phyloP scores from a whole-genome alignment of 345 rosid genomes.

The Camelina neglecta region DNA sequence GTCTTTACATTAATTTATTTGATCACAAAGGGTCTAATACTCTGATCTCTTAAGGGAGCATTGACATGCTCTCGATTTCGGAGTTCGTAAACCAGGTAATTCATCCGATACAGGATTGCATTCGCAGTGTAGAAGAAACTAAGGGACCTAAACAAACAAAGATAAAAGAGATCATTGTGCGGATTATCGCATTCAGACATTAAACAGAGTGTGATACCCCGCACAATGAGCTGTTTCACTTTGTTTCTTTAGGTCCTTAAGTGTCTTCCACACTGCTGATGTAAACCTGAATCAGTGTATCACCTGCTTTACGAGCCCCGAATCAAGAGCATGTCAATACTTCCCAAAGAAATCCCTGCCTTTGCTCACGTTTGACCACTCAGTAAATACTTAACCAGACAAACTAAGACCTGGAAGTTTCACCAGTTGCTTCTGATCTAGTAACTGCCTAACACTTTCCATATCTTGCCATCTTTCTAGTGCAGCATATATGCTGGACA shows the following conservation, averaged over 20 bases:
- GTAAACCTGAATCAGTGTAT: neutral
- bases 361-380: slow-evolving; percentile 3
- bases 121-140: slow-evolving; percentile 5
- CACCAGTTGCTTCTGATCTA: slow-evolving; percentile 52
- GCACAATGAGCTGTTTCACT: slow-evolving; percentile 15
- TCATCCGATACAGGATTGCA: neutral
- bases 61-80: neutral
- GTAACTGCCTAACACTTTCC: slow-evolving; percentile 55
- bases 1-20: slow-evolving; percentile 13
- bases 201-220: slow-evolving; percentile 18
- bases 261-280: slow-evolving; percentile 21
- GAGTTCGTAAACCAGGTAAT: neutral
- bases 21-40: slow-evolving; percentile 10
- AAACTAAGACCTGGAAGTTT: slow-evolving; percentile 59
- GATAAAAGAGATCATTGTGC: slow-evolving; percentile 17
- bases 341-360: neutral
- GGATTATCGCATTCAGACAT: slow-evolving; percentile 28
- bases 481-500: slow-evolving; percentile 63
- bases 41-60: slow-evolving; percentile 1
- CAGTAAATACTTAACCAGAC: slow-evolving; percentile 38
- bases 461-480: slow-evolving; percentile 63
- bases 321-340: neutral
- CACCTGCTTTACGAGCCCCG: neutral
- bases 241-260: slow-evolving; percentile 10
- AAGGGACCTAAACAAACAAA: slow-evolving; percentile 5